Conservation (phyloP, 75 land plant genomes). For the Picea glauca region DNA sequence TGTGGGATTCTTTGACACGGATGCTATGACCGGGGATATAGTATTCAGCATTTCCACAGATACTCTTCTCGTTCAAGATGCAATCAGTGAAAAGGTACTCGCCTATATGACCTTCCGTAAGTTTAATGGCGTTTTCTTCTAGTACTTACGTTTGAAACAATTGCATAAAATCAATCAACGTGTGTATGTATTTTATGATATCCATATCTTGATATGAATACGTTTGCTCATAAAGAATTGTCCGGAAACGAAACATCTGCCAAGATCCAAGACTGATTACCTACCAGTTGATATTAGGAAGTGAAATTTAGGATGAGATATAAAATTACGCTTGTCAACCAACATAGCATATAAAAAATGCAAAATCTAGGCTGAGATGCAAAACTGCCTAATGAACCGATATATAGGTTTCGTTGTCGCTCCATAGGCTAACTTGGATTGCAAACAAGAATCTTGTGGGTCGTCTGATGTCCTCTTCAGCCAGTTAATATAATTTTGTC, state of each 20-base stretch:
- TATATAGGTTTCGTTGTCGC: background rate
- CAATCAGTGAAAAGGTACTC: slow-evolving; percentile 19
- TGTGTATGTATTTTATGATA: background rate
- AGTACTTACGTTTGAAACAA: too few species aligned
- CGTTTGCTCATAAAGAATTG: background rate
- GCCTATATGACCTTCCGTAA: too few species aligned
- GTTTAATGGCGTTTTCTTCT: too few species aligned
- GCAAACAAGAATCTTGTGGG: background rate
- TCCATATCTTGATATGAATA: background rate
- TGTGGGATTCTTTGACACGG: slow-evolving; percentile 20
- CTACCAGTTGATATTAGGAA: background rate
- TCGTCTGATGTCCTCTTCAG: background rate
- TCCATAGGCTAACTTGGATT: background rate
- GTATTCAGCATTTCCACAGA: slow-evolving; percentile 10
- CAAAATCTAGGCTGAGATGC: background rate
- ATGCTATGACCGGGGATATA: slow-evolving; percentile 14
- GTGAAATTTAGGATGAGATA: background rate
- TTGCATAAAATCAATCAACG: too few species aligned
- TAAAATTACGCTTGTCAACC: background rate
- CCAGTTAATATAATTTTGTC: background rate
- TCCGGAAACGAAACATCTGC: background rate
- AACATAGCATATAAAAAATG: background rate
- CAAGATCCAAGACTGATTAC: background rate
- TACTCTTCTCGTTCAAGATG: slow-evolving; percentile 14
- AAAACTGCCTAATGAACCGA: background rate